These are phyloP conservation scores for Cupressus sempervirens DNA, from an alignment of 75 land plant species.

Conservation along the genomic window DNA sequence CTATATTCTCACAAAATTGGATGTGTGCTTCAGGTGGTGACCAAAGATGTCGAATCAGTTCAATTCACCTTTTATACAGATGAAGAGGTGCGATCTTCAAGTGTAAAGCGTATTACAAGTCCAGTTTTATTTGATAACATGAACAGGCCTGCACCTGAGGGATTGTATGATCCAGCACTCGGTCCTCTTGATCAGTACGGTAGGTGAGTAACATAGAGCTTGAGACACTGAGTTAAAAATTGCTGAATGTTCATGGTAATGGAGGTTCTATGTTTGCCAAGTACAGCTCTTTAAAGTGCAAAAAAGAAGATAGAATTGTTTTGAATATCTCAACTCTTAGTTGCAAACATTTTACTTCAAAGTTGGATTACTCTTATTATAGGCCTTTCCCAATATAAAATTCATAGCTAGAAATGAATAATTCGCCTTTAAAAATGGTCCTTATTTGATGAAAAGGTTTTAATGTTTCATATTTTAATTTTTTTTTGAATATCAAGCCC, in stretches of 20 bases:
- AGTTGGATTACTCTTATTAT: neutral
- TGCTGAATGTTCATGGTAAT: neutral
- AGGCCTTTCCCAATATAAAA: neutral
- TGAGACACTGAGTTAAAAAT: neutral
- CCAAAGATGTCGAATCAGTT: constrained; percentile 48
- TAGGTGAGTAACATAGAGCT: constrained; percentile 1
- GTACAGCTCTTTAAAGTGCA: neutral
- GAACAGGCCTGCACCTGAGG: constrained; percentile 58
- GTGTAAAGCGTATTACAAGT: constrained; percentile 56
- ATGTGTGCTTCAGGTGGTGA: constrained; percentile 44
- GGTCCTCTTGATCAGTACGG: constrained; percentile 56
- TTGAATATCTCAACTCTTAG: neutral
- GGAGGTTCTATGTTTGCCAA: neutral
- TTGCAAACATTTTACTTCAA: neutral
- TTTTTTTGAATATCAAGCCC: neutral
- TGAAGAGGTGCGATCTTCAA: constrained; percentile 66
- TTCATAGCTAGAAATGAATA: neutral
- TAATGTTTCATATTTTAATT: neutral
- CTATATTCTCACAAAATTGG: neutral
- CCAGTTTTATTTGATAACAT: constrained; percentile 51
- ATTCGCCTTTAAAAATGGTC: neutral
- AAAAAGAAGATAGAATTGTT: neutral
- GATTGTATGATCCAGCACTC: constrained; percentile 81
- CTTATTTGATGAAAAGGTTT: neutral
- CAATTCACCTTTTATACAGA: constrained; percentile 56